phyloP scores from a whole-genome alignment of 148 eudicot genomes.

The Diospyros lotus region DNA sequence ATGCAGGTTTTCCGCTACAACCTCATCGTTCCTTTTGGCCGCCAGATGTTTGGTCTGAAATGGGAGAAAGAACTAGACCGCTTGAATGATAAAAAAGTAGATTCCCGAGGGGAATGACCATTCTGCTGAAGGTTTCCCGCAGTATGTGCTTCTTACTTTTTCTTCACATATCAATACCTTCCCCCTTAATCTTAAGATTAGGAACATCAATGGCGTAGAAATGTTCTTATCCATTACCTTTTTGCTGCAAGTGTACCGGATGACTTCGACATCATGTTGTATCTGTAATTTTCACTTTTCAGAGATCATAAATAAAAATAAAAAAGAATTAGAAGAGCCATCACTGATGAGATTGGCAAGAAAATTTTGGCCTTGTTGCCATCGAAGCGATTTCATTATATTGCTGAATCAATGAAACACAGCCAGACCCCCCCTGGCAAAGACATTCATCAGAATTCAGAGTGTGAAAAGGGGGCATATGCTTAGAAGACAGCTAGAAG shows the following conservation, averaged over 20 bases:
- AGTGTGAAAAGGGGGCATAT: background rate
- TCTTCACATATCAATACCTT: background rate
- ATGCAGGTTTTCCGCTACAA: conserved; percentile 81
- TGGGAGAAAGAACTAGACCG: conserved; percentile 28
- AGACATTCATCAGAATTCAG: background rate
- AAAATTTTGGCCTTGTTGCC: no score
- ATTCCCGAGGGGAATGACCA: background rate
- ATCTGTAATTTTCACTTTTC: no score
- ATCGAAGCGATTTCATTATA: background rate
- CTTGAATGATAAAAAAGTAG: conserved; percentile 14
- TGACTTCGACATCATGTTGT: no score
- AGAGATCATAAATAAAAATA: no score
- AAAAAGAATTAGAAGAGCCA: no score
- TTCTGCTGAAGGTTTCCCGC: background rate
- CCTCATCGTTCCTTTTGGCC: conserved; percentile 89
- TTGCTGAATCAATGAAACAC: background rate
- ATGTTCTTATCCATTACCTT: no score
- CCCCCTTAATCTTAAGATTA: no score
- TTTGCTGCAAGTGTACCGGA: no score
- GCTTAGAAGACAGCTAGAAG: background rate
- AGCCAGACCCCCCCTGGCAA: background rate
- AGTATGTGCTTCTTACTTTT: background rate
- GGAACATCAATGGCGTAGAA: no score
- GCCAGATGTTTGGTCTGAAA: conserved; percentile 27
- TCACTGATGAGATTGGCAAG: no score